phyloP scores from a whole-genome alignment of 2,329 filamentous ascomycete species.

The Furcasterigmium sp. region DNA sequence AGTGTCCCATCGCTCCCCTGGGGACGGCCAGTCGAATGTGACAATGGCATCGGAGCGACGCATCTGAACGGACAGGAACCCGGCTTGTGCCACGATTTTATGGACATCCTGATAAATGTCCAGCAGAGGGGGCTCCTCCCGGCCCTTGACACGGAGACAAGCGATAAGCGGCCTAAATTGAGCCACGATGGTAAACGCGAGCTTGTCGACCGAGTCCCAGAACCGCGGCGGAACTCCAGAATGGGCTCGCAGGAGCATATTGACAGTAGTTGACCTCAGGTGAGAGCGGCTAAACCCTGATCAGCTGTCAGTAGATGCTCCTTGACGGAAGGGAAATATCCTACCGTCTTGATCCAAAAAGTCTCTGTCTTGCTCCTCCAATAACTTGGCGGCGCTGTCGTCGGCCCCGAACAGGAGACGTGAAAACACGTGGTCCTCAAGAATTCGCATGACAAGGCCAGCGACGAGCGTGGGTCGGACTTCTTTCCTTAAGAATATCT shows the following conservation, averaged over 20 bases:
- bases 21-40: conserved; percentile 18
- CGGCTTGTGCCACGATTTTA: conserved; percentile 21
- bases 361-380: conserved; percentile 15
- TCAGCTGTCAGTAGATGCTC: background rate
- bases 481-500: conserved; percentile 14
- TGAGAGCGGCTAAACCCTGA: conserved; percentile 23
- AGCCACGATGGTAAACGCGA: conserved; percentile 14
- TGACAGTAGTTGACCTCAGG: conserved; percentile 18
- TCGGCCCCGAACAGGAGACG: conserved; percentile 24
- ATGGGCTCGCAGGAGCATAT: conserved; percentile 20
- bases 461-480: conserved; percentile 19
- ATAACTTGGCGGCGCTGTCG: no score
- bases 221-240: no score
- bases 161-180: conserved; percentile 19
- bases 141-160: conserved; percentile 6
- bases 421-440: conserved; percentile 20
- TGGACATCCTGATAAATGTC: conserved; percentile 20
- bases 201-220: conserved; percentile 23
- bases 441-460: conserved; percentile 21
- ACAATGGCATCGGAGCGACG: conserved; percentile 16
- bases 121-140: conserved; percentile 2
- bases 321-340: no score
- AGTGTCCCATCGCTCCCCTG: conserved; percentile 19
- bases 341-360: conserved; percentile 22
- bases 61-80: conserved; percentile 22